A percentile compares a stretch with the other conserved stretches of the same genome.
These are phyloP conservation scores for Fraxinus excelsior DNA, from an alignment of 257 asterid genomes.

Conservation along the genomic window DNA sequence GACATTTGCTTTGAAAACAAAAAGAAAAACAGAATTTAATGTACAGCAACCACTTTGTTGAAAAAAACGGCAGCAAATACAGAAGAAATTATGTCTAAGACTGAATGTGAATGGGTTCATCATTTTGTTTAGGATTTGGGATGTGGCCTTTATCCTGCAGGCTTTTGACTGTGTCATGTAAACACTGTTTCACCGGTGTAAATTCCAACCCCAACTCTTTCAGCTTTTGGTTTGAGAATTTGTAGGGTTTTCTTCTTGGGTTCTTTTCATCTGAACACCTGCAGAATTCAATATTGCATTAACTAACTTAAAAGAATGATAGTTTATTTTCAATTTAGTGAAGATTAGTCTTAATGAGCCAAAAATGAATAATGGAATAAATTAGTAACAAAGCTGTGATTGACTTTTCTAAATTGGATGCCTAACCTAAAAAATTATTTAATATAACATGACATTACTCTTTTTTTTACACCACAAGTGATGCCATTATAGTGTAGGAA, in stretches of 20 bases:
- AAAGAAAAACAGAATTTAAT: too few relatives aligned
- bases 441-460: too few relatives aligned
- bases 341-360: too few relatives aligned
- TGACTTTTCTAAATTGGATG: too few relatives aligned
- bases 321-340: too few relatives aligned
- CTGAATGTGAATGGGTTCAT: conserved; percentile 49
- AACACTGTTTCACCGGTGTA: conserved; percentile 68
- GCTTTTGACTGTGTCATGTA: conserved; percentile 80
- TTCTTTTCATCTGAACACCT: conserved; percentile 87
- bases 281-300: not conserved
- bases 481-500: not conserved
- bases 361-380: too few relatives aligned
- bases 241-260: conserved; percentile 76
- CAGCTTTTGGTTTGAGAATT: conserved; percentile 82
- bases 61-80: not conserved
- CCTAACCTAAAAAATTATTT: too few relatives aligned
- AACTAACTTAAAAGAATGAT: too few relatives aligned
- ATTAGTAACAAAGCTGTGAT: too few relatives aligned
- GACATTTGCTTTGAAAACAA: too few relatives aligned
- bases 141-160: conserved; percentile 85
- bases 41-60: not conserved
- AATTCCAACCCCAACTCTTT: conserved; percentile 86
- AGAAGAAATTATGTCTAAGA: not conserved
- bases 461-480: not conserved
- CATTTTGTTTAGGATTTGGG: conserved; percentile 55